These are phyloP conservation scores for Murraya paniculata DNA, from an alignment of 345 rosid species.

Conservation along the genomic window DNA sequence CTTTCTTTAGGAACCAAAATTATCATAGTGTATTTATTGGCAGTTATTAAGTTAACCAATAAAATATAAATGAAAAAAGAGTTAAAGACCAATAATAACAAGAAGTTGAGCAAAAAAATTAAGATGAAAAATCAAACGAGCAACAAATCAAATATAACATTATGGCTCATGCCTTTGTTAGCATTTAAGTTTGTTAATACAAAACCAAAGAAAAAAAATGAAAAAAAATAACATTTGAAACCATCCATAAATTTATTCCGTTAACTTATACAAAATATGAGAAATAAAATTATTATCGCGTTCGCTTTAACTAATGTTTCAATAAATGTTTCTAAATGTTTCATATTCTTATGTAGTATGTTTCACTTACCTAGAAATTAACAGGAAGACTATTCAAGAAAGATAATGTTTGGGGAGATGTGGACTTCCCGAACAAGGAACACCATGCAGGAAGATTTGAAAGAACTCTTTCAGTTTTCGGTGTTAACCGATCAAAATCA, in stretches of 20 bases:
- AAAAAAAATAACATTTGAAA: neutral
- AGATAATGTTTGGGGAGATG: constrained; percentile 66
- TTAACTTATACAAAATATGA: neutral
- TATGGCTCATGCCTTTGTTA: neutral
- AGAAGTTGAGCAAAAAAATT: too few species aligned
- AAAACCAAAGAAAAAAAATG: neutral
- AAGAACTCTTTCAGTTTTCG: constrained; percentile 49
- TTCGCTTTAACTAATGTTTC: neutral
- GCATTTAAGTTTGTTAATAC: neutral
- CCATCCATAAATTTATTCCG: neutral
- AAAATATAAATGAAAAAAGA: too few species aligned
- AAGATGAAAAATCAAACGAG: too few species aligned
- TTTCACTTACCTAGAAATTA: constrained; percentile 26
- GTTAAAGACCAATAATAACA: too few species aligned
- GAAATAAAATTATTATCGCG: neutral
- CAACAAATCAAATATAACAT: too few species aligned
- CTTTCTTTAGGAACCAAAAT: too few species aligned
- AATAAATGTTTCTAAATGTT: neutral
- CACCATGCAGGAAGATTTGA: constrained; percentile 75
- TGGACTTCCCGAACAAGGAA: constrained; percentile 78
- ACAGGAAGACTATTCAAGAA: constrained; percentile 66
- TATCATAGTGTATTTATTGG: too few species aligned
- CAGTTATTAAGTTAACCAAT: too few species aligned
- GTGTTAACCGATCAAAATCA: constrained; percentile 56
- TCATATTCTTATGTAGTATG: neutral